A percentile compares a stretch with the other conserved stretches of the same genome.
Conservation (phyloP, 345 rosid species). For the Eucalyptus cloeziana region DNA sequence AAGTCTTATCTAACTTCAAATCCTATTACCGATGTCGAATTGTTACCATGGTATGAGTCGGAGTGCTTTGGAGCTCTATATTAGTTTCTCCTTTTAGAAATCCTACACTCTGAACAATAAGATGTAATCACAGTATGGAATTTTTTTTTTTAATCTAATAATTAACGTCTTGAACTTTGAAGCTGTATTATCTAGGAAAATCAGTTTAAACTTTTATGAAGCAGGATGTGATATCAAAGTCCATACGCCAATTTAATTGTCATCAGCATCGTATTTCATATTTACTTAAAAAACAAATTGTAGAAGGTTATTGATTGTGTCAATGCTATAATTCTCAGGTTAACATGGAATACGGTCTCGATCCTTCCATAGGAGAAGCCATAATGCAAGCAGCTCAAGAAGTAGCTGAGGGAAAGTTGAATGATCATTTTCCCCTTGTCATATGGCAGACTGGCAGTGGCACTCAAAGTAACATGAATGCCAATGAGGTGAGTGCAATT, state of each 20-base stretch:
- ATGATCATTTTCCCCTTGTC: constrained; percentile 84
- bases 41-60: neutral
- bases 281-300: neutral
- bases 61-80: neutral
- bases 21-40: neutral
- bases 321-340: constrained; percentile 26
- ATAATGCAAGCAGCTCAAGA: constrained; percentile 92
- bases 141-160: neutral
- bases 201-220: neutral
- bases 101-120: no score
- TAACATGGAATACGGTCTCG: constrained; percentile 88
- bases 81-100: no score
- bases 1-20: neutral
- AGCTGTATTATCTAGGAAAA: neutral
- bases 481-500: constrained; percentile 63
- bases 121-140: neutral
- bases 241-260: neutral
- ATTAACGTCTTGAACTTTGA: neutral
- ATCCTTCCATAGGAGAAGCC: constrained; percentile 73
- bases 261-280: neutral
- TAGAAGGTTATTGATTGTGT: neutral
- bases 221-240: neutral
- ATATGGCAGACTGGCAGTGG: constrained; percentile 99
- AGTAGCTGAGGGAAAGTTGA: constrained; percentile 84
- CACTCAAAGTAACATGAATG: constrained; percentile 99